Evolutionary conservation across 108 stramenopile genomes (phyloP), one percentile per base, ranked within the genome.

Genomic region (Bacterosira constricta): DNA sequence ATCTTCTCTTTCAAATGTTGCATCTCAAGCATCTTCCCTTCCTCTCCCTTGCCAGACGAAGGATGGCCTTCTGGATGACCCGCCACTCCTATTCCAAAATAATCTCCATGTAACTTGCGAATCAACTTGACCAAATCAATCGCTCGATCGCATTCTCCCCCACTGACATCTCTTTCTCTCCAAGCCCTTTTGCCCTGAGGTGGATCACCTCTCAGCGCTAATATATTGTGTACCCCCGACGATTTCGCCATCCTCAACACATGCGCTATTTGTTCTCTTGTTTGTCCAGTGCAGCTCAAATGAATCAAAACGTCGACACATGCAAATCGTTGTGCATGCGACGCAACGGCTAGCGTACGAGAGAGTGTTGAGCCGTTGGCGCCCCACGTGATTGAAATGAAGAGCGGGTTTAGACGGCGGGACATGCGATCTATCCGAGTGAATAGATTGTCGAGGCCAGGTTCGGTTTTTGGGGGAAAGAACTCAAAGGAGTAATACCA

Each of bases 41-140:
- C 80, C 37, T 88, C 85, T 11, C 68, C 39, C 47, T 56, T 75
- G 32, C 26, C 54, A 38, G 85, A 86, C 27, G 93, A 90, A 3
- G 93, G 89, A 88, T 99, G 97, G 0, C 90, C 92, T 70, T 99
- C 97, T 3, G 98, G 98, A 81, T 97, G 96, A 53, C 95, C 98
- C 4, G 95, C 98, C 15, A 97, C 92, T 11, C 88, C 98, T 49
- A 99, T 86, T 39, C 97, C 84, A 71, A 99, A 99, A 69, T 96
- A 95, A 66, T 96, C 87, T 21, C 97, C 98, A 83, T 97, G 90
- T 74, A 90, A 65, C 39, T 86, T 80, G 42, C 94, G 79, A 42
- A 98, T 97, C 15, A 99, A 84, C 54, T 76, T 77, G 32, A 97
- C 96, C 66, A 99, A 75, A 75, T 98, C 96, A 61, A 91, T 89